Evolutionary conservation across 179 eudicot species (phyloP), one percentile per base, ranked within the genome.

Genomic region (Silene coronaria): DNA sequence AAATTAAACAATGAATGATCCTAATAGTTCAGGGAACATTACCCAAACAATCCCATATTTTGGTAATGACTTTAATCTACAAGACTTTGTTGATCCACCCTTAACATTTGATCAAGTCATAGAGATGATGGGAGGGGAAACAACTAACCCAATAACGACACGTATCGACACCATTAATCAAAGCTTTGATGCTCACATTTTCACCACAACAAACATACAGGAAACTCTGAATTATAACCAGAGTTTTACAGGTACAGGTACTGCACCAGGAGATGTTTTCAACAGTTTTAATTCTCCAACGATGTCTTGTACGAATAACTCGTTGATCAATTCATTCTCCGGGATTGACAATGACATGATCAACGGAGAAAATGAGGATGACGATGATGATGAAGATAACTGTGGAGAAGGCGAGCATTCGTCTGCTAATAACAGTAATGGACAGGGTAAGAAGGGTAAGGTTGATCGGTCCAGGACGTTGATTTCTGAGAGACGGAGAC

Each of bases 401-500:
- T 58, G 46, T 24, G 46, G 76, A 38, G 83, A 81, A 21, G 83
- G 75, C 21, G 73, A 9, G 1, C 66, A 81, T 16, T 81, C 84
- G 0, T 81, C 84, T 17, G 84, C 63, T 0, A 80, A 64, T 6
- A 78, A 68, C 6, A 26, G 34, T 12, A 64, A 26, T 34, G 45
- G 28, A 13, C 62, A 42, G 23, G 19, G 46, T 26, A 83, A 70
- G 77, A 79, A 75, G n/a, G 81, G 77, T 3, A 91, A 86, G 74
- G 81, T 73, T 7, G 98, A 91, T 75, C 79, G 94, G 2, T 81
- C 98, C 17, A 87, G 89, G 73, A 94, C 94, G 34, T 78, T 92
- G 84, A 75, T 90, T 6, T 89, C 97, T 0, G 98, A 94, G 81
- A 75, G 97, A 75, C 83, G 80, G 83, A 84, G 97, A 76, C 87